These are phyloP conservation scores for Neophaeococcomyces mojaviensis DNA, from an alignment of 2,329 filamentous ascomycete genomes.

Conservation along the genomic window DNA sequence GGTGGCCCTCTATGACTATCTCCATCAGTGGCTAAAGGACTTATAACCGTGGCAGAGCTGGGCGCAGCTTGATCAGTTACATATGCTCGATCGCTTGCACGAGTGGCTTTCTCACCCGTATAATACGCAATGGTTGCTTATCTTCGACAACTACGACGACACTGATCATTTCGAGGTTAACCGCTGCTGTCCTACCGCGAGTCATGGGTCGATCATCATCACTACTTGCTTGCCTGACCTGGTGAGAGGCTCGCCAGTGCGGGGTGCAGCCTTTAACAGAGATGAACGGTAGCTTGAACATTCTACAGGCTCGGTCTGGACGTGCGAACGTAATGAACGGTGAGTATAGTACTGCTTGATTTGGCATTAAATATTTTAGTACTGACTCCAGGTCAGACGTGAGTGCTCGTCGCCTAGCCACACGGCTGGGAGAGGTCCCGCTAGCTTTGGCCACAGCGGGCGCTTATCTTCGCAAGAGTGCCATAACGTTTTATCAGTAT, in stretches of 20 bases:
- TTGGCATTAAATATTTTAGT: too few relatives aligned
- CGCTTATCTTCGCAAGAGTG: too few relatives aligned
- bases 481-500: too few relatives aligned
- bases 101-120: constrained; percentile 14
- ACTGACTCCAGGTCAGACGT: too few relatives aligned
- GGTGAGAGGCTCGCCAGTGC: constrained; percentile 7
- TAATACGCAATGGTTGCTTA: constrained; percentile 22
- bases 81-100: not conserved
- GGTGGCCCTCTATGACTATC: constrained; percentile 30
- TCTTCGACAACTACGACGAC: constrained; percentile 23
- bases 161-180: constrained; percentile 10
- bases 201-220: constrained; percentile 20
- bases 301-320: constrained; percentile 10
- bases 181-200: constrained; percentile 13
- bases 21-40: constrained; percentile 7
- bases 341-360: too few relatives aligned
- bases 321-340: too few relatives aligned
- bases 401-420: too few relatives aligned
- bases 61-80: constrained; percentile 1
- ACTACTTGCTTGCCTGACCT: constrained; percentile 16
- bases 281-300: constrained; percentile 9
- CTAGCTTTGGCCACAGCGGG: too few relatives aligned
- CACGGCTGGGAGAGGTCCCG: too few relatives aligned
- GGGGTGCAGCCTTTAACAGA: constrained; percentile 3
- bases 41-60: not conserved